Evolutionary conservation across 2,329 filamentous ascomycete genomes (phyloP), one percentile per base, ranked within the genome.

Genomic region (Fusarium algeriense): DNA sequence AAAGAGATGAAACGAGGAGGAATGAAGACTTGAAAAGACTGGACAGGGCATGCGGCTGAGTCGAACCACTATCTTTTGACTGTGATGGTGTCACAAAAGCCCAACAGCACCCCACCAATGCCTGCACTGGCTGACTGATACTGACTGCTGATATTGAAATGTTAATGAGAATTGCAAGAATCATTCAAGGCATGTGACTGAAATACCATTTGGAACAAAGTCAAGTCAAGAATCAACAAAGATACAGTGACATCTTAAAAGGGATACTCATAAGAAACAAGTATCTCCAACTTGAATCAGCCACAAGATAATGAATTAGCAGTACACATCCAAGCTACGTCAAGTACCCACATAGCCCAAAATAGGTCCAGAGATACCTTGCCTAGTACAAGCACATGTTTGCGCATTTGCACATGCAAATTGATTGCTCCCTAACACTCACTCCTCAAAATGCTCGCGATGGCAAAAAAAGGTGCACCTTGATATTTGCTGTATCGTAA

Each of bases 11-110:
- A 65, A 60, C 41, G 48, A 72, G 64, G 64, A 62, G 30, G 30
- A 30, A 66, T 61, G 69, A 53, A 56, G 26, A 46, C 46, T 57
- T 28, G 28, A 40, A 60, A 30, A 30, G 30, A 30, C 30, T 9
- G 30, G 62, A 17, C 37, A 67, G 61, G 43, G 61, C 57, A 61
- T 70, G 67, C 71, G 68, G 72, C 72, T 73, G 73, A 69, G 70
- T 74, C 70, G 74, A 63, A 60, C 70, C 70, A 73, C 69, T 44
- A 64, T 46, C 59, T 64, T 35, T 37, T 52, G 55, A 35, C 56
- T 49, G 37, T 44, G 71, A 71, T 75, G 73, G 71, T 75, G 73
- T 75, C 69, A 74, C 73, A 35, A 50, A 63, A 45, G 60, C 59
- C 64, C 54, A 67, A 64, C 60, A 76, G 70, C 65, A 73, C 63